A percentile compares a stretch with the other conserved stretches of the same genome.
These are phyloP conservation scores for Solanum chilense DNA, from an alignment of 257 asterid species.

Conservation along the genomic window DNA sequence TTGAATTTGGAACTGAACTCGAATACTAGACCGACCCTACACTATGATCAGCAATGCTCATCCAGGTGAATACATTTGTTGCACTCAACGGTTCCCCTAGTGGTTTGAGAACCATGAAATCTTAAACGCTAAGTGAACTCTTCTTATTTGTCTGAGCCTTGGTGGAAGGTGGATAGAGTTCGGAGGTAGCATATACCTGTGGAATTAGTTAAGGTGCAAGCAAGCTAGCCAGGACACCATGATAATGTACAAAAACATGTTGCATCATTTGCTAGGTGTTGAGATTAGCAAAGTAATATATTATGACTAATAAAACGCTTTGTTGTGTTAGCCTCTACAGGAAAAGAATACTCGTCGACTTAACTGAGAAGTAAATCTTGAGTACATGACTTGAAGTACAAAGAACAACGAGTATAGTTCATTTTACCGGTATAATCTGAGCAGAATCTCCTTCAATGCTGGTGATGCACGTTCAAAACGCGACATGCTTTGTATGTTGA, in stretches of 20 bases:
- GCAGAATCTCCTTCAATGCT: slow-evolving; percentile 66
- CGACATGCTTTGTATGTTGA: slow-evolving; percentile 24
- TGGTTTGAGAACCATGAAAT: neutral
- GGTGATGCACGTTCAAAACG: slow-evolving; percentile 85
- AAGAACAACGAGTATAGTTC: neutral
- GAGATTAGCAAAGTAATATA: neutral
- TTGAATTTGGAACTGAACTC: neutral
- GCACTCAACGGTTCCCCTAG: neutral
- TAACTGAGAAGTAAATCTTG: neutral
- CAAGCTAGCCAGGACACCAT: neutral
- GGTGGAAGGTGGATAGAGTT: neutral
- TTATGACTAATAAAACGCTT: neutral
- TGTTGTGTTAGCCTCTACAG: neutral
- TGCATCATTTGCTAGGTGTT: neutral
- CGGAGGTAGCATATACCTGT: neutral
- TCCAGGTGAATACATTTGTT: neutral
- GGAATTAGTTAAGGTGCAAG: neutral
- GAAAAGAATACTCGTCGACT: neutral
- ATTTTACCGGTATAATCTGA: slow-evolving; percentile 57
- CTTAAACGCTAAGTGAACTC: neutral
- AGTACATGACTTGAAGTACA: neutral
- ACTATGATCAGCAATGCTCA: neutral
- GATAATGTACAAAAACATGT: neutral
- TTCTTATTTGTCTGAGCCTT: neutral
- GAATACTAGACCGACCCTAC: neutral